A percentile compares a stretch with the other conserved stretches of the same genome.
These are phyloP conservation scores for Bonnemaisonia californica DNA, from an alignment of 31 red algal species.

Conservation along the genomic window DNA sequence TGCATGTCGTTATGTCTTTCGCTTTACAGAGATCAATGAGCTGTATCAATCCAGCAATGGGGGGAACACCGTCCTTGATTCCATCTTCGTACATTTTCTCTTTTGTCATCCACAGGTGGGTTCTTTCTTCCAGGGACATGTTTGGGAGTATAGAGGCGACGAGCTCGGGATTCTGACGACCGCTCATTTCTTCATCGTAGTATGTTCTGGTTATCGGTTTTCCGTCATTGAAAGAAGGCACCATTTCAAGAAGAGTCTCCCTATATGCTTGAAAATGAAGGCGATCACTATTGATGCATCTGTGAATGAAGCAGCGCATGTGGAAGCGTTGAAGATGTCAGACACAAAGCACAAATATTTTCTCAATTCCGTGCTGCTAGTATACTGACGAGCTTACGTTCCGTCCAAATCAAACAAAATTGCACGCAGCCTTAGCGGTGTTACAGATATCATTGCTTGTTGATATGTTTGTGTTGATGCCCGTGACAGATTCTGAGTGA, in stretches of 20 bases:
- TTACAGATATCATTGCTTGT: constrained; percentile 1
- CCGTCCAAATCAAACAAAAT: constrained; percentile 67
- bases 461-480: background rate
- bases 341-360: too few species aligned
- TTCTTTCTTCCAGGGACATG: constrained; percentile 33
- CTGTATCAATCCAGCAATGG: constrained; percentile 34
- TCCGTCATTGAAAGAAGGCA: constrained; percentile 58
- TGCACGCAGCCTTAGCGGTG: constrained; percentile 29
- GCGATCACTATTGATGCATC: constrained; percentile 61
- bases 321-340: too few species aligned
- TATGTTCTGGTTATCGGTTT: constrained; percentile 52
- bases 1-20: constrained; percentile 22
- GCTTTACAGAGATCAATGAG: constrained; percentile 31
- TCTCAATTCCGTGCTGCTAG: too few species aligned
- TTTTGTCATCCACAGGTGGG: constrained; percentile 50
- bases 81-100: constrained; percentile 57
- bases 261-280: constrained; percentile 64
- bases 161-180: constrained; percentile 74
- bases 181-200: constrained; percentile 65
- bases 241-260: constrained; percentile 51
- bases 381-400: constrained; percentile 57
- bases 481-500: background rate
- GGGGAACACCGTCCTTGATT: constrained; percentile 28
- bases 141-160: constrained; percentile 53
- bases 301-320: background rate